Conservation (phyloP, 768 basidiomycete genomes). For the Dentipellis sp. region DNA sequence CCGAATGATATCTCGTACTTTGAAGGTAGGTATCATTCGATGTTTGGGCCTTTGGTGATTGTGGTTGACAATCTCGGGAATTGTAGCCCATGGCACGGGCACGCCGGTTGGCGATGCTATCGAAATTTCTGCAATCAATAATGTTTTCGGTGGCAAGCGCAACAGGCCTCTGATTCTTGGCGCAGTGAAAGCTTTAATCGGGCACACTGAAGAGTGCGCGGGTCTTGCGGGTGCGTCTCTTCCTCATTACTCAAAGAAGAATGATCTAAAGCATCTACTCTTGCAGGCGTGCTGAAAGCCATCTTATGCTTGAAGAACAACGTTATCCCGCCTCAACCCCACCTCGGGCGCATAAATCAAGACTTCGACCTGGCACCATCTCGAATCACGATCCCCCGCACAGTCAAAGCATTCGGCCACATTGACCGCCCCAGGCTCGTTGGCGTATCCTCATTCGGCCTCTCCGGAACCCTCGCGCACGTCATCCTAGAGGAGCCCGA, state of each 20-base stretch:
- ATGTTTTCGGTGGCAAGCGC: not conserved
- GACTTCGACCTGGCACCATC: not conserved
- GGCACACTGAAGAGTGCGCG: constrained; percentile 4
- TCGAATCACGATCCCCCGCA: not conserved
- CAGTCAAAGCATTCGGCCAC: not conserved
- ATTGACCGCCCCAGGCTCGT: not conserved
- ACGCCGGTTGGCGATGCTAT: not conserved
- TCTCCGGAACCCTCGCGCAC: not conserved
- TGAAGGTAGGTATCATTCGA: not conserved
- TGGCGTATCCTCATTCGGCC: not conserved
- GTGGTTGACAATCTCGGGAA: not conserved
- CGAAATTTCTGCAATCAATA: not conserved
- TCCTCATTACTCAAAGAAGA: not conserved
- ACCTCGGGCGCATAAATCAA: not conserved
- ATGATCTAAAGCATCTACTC: not conserved
- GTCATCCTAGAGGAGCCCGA: not conserved
- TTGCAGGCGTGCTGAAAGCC: constrained; percentile 1
- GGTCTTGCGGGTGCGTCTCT: constrained; percentile 1
- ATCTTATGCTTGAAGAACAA: not conserved
- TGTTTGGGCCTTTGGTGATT: not conserved
- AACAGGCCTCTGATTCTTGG: not conserved
- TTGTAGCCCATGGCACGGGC: not conserved
- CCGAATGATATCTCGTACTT: not conserved
- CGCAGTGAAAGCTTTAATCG: not conserved
- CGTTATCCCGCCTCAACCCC: constrained; percentile 1